phyloP scores from a whole-genome alignment of 352 stramenopile genomes.

The Phytophthora nicotianae region DNA sequence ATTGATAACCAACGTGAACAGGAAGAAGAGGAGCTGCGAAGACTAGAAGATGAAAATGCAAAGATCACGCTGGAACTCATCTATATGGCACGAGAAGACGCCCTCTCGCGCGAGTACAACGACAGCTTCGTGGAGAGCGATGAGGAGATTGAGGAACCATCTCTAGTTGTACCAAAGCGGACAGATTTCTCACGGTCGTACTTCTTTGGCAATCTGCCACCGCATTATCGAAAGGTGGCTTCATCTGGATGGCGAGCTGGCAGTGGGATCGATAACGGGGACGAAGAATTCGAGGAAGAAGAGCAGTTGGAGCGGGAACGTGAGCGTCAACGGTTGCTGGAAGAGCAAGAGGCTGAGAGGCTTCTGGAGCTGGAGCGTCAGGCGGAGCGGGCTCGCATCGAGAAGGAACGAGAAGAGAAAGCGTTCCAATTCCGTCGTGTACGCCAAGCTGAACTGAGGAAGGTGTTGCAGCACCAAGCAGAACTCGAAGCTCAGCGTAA shows the following conservation, averaged over 20 bases:
- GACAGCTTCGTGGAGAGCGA: conserved; percentile 49
- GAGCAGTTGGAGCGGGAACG: conserved; percentile 63
- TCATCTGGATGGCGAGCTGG: conserved; percentile 54
- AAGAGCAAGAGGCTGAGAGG: conserved; percentile 64
- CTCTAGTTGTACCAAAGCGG: conserved; percentile 53
- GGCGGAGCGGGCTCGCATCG: conserved; percentile 51
- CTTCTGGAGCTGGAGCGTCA: conserved; percentile 58
- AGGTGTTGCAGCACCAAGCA: conserved; percentile 57
- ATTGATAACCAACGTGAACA: conserved; percentile 21
- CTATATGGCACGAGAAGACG: conserved; percentile 37
- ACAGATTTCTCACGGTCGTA: conserved; percentile 74
- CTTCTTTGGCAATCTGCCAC: conserved; percentile 71
- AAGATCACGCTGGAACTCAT: conserved; percentile 34
- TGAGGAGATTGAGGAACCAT: conserved; percentile 50
- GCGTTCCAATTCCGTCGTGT: conserved; percentile 51
- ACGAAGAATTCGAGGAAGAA: conserved; percentile 78
- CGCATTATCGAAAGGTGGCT: conserved; percentile 47
- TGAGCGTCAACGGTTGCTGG: conserved; percentile 60
- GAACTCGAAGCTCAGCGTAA: conserved; percentile 56
- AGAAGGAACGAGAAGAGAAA: conserved; percentile 74
- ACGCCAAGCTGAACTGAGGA: conserved; percentile 60
- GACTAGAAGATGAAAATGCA: conserved; percentile 22
- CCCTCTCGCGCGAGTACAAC: conserved; percentile 35
- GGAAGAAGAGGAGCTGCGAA: conserved; percentile 33
- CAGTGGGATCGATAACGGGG: conserved; percentile 71